Conservation (phyloP, 192 early-diverging fungal species). For the Rhizoclosmatium sp. region DNA sequence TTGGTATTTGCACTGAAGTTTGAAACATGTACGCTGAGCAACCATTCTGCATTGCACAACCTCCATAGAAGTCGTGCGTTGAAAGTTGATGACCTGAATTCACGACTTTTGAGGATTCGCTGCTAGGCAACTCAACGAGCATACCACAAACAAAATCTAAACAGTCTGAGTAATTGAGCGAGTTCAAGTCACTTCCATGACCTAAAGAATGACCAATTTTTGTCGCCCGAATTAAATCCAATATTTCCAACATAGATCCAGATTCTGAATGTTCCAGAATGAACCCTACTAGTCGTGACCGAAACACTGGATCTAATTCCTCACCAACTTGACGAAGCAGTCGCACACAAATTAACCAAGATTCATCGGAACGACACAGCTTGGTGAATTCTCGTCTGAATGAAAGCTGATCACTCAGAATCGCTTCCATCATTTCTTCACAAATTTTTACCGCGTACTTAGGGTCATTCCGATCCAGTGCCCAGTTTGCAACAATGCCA, state of each 20-base stretch:
- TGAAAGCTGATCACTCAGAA: constrained; percentile 39
- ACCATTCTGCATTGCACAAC: not conserved
- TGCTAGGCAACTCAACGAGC: constrained; percentile 15
- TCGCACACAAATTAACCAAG: constrained; percentile 40
- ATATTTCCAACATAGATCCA: constrained; percentile 19
- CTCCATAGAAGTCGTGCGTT: constrained; percentile 8
- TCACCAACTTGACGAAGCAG: constrained; percentile 17
- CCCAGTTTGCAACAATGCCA: constrained; percentile 68
- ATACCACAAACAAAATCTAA: constrained; percentile 23
- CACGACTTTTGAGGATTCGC: not conserved
- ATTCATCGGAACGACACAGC: constrained; percentile 42
- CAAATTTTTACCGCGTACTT: constrained; percentile 62
- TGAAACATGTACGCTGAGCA: not conserved
- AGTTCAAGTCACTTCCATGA: constrained; percentile 1
- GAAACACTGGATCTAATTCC: not conserved
- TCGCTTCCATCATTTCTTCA: constrained; percentile 62
- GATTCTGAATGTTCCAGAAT: constrained; percentile 34
- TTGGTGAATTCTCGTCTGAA: not conserved
- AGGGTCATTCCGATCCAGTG: constrained; percentile 64
- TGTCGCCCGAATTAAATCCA: constrained; percentile 17
- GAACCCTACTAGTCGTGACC: constrained; percentile 26
- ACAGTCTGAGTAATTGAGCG: constrained; percentile 4
- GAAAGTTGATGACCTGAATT: not conserved
- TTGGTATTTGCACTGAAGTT: not conserved
- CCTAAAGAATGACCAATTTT: not conserved